Base-by-base conservation (phyloP, 768 basidiomycete species). In the Lepiota brunneoincarnata region DNA sequence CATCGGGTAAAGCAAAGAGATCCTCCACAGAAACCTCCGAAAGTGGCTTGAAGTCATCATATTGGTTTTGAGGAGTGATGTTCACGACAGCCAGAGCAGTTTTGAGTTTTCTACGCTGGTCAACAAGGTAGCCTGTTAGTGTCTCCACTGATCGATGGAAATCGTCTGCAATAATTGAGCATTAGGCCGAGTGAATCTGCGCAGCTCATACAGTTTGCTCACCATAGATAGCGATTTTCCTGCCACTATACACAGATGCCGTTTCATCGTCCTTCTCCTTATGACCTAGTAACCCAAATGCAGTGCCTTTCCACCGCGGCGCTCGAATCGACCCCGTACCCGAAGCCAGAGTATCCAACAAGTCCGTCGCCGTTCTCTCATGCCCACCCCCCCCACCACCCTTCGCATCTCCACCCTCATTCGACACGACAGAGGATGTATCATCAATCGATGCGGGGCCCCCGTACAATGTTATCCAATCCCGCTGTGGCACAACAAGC, bases 381-480 rank as follows among this genome's bases (percentile, higher is more conserved):
- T 63, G 62, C 17, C 52, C 45, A 12, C 41, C 52, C 14, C 64
- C 56, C 28, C 56, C 47, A 44, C 48, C n/a, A 21, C 28, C 39
- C 57, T 60, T 28, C 62, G 17, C 66, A 20, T 58, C 61, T 12
- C 57, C 58, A 26, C 54, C 61, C 5, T 57, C 62, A 18, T 20
- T 21, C 1, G 59, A 58, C 10, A 47, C 55, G 4, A 61, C 57
- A 3, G 61, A 57, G n/a, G 51, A 44, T 2, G 15, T 26, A 35
- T 56, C 59, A 18, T 54, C 66, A 56, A 39, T 63, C 57, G 64
- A 63, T 2, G 69, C 67, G 17, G 82, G 86, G 2, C 95, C 96
- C 4, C 93, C 95, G 64, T 91, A 97, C 2, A 95, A 70, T 4
- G 78, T 74, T 63, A 96, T 86, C 90, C 93, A 94, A 6, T 75